Evolutionary conservation across 148 eudicot genomes (phyloP), one percentile per base, ranked within the genome.

Genomic region (Rhododendron molle): DNA sequence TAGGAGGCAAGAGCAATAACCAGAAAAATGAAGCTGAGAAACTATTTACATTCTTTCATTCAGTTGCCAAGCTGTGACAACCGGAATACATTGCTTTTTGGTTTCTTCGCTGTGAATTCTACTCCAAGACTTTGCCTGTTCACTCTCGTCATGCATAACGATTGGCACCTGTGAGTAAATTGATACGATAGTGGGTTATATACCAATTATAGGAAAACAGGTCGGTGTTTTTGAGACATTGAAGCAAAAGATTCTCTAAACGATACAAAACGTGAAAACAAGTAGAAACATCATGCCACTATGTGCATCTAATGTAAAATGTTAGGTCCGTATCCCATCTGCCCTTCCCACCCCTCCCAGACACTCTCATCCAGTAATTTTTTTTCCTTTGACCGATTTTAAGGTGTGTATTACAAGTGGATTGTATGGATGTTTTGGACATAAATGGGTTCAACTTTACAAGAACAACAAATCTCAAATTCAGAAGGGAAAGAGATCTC

Each of bases 21-120:
- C n/a, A 56, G 36, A 84, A 28, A 67, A 62, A 62, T n/a, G 26
- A 60, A 85, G 32, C 12, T 78, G 26, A 47, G 83, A 67, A 81
- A 85, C 76, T 74, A 83, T n/a, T 87, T 90, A 95, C 99, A 97
- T 95, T 95, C 99, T 90, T 91, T 97, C 99, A 86, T 97, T 97
- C 86, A 97, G 89, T 89, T 95, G 99, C 99, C 99, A 97, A 34
- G 98, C 98, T 86, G 98, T 90, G 89, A 91, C 80, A 89, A 95
- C 99, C 76, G 98, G 98, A 87, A 97, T 95, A 58, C 98, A 94
- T 83, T 95, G 98, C 88, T 90, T 92, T 83, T 87, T 82, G 30
- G 99, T 97, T 83, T 94, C 99, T 84, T 97, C 93, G 60, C 97
- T 97, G 81, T 93, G 90, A 80, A 97, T 90, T 84, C 90, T 93